phyloP scores from a whole-genome alignment of 805 yeast genomes.

The Metschnikowia sp. region DNA sequence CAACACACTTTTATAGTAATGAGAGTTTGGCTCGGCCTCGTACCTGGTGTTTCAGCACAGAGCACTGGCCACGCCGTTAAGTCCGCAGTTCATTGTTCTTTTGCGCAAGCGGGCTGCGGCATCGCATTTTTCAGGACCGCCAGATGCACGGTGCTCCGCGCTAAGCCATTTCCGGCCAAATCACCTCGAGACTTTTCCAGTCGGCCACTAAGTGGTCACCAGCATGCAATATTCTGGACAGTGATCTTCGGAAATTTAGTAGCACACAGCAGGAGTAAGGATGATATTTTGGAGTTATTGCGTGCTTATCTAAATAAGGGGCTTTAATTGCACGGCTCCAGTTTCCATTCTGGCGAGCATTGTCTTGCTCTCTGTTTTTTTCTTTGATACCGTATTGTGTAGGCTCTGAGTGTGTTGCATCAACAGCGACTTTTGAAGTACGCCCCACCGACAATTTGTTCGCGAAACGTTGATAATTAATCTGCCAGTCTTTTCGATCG shows the following conservation, averaged over 20 bases:
- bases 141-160: background rate
- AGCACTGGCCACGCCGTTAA: background rate
- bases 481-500: no score
- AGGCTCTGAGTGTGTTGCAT: slow-evolving; percentile 7
- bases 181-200: no score
- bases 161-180: background rate
- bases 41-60: no score
- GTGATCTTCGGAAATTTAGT: no score
- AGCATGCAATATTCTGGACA: no score
- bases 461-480: slow-evolving; percentile 2
- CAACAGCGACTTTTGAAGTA: background rate
- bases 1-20: no score
- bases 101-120: background rate
- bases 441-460: slow-evolving; percentile 5
- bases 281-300: no score
- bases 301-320: no score
- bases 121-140: background rate
- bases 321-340: background rate
- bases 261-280: no score
- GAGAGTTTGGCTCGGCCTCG: no score
- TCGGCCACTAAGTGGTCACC: no score
- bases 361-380: background rate
- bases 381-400: slow-evolving; percentile 2
- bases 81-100: background rate
- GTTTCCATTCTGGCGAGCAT: background rate